Evolutionary conservation across 2,329 filamentous ascomycete species (phyloP).

Genomic region (Monosporascus sp.): DNA sequence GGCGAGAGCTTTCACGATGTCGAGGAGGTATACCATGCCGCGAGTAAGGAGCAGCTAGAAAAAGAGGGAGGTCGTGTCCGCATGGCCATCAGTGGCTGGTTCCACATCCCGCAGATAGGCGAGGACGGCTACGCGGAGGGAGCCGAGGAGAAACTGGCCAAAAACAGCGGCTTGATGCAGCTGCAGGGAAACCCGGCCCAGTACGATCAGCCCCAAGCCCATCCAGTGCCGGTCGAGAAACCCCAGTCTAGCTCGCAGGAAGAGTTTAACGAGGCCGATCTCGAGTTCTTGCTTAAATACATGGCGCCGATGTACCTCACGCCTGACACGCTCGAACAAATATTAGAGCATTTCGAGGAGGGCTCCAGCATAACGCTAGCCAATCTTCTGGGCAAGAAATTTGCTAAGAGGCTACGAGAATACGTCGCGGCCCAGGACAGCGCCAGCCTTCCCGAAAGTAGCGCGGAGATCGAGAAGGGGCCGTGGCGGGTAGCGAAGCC

Average conservation of each 20-base stretch:
- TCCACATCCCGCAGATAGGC: conserved; percentile 91
- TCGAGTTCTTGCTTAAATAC: conserved; percentile 87
- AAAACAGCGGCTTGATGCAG: conserved; percentile 88
- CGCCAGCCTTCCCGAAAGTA: conserved; percentile 37
- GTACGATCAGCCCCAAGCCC: conserved; percentile 72
- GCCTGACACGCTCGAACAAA: conserved; percentile 80
- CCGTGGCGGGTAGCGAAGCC: conserved; percentile 75
- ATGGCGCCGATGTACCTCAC: conserved; percentile 87
- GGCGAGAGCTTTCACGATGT: conserved; percentile 99
- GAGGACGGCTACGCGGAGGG: conserved; percentile 89
- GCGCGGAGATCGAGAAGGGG: conserved; percentile 51
- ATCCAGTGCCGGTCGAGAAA: conserved; percentile 43
- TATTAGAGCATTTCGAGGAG: conserved; percentile 73
- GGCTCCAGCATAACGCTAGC: conserved; percentile 80
- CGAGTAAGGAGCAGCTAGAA: conserved; percentile 51
- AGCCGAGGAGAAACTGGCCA: conserved; percentile 79
- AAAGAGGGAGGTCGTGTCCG: conserved; percentile 72
- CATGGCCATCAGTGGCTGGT: conserved; percentile 99
- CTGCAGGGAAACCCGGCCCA: conserved; percentile 86
- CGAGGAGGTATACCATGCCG: conserved; percentile 85
- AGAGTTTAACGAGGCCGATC: conserved; percentile 67
- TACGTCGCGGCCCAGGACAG: conserved; percentile 65
- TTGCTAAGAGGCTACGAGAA: conserved; percentile 62
- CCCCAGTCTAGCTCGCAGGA: conserved; percentile 40
- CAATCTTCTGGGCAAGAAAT: conserved; percentile 72